Percentiles rank a stretch among this genome's conserved stretches.
These are phyloP conservation scores for Pseudopithomyces maydicus DNA, from an alignment of 2,329 filamentous ascomycete species.

Conservation along the genomic window DNA sequence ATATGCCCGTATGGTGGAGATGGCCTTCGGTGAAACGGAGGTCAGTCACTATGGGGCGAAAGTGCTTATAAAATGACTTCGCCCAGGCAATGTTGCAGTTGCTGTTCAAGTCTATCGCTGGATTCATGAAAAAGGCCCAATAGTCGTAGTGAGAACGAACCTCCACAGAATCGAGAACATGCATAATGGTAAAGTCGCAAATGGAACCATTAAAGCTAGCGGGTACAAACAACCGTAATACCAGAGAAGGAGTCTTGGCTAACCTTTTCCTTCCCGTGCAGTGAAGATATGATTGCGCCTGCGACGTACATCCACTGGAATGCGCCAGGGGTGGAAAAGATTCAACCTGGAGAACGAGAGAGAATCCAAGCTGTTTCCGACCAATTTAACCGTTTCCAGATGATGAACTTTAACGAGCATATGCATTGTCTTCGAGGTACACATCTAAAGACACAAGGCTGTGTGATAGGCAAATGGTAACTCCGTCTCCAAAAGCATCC, in stretches of 20 bases:
- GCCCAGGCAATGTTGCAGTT: background rate
- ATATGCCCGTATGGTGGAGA: background rate
- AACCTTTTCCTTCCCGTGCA: too few species aligned
- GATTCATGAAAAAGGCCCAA: background rate
- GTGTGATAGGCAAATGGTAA: conserved; percentile 50
- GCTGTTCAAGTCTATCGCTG: background rate
- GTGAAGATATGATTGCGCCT: conserved; percentile 28
- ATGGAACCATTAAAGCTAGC: conserved; percentile 28
- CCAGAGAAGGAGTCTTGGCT: too few species aligned
- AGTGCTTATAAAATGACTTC: background rate
- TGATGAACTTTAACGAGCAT: conserved; percentile 50
- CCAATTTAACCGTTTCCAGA: conserved; percentile 53
- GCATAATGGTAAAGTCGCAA: conserved; percentile 31
- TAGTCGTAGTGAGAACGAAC: conserved; percentile 20
- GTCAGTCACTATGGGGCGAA: background rate
- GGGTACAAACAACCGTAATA: background rate
- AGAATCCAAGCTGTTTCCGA: conserved; percentile 53
- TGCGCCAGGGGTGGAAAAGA: conserved; percentile 47
- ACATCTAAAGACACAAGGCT: conserved; percentile 54
- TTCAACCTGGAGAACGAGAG: conserved; percentile 47
- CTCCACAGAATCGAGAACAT: conserved; percentile 32
- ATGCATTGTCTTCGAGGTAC: conserved; percentile 45
- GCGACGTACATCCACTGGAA: conserved; percentile 51
- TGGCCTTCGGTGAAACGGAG: background rate
- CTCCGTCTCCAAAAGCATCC: background rate